Percentiles rank a stretch among this genome's conserved stretches.
Evolutionary conservation across 352 stramenopile genomes (phyloP).

Genomic region (Pythium oligandrum): DNA sequence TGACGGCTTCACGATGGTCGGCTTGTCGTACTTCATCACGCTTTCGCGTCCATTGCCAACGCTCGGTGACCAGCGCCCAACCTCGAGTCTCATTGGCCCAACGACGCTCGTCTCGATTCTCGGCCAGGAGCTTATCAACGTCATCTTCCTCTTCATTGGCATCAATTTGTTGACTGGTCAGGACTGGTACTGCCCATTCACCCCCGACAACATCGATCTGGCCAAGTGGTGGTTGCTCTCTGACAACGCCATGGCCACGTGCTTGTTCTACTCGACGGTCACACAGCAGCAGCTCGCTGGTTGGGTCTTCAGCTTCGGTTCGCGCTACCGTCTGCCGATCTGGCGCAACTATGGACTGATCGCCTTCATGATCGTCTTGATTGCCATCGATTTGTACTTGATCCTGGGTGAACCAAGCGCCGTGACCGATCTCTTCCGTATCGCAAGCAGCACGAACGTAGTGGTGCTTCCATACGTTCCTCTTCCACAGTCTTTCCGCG

Average conservation of each 20-base stretch:
- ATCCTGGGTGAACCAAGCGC: conserved; percentile 22
- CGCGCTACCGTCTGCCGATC: conserved; percentile 27
- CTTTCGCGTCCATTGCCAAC: conserved; percentile 49
- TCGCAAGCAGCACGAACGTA: conserved; percentile 41
- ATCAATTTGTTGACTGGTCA: conserved; percentile 20
- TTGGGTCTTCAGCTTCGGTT: conserved; percentile 28
- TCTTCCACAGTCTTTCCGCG: conserved; percentile 33
- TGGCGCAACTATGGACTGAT: conserved; percentile 29
- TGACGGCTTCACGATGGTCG: conserved; percentile 61
- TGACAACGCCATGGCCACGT: conserved; percentile 23
- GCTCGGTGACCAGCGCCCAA: conserved; percentile 38
- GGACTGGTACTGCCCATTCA: conserved; percentile 35
- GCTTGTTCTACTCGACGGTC: conserved; percentile 23
- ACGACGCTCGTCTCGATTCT: conserved; percentile 41
- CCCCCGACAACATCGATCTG: conserved; percentile 24
- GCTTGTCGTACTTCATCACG: conserved; percentile 66
- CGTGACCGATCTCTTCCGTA: conserved; percentile 36
- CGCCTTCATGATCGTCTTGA: conserved; percentile 12
- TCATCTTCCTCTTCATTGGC: conserved; percentile 34
- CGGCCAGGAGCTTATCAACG: conserved; percentile 42
- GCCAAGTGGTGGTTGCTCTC: conserved; percentile 34
- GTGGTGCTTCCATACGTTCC: conserved; percentile 46
- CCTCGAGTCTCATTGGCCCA: conserved; percentile 45
- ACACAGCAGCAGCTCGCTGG: conserved; percentile 19
- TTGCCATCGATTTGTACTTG: conserved; percentile 24